Evolutionary conservation across 2,329 filamentous ascomycete species (phyloP).

Genomic region (Berkeleyomyces basicola): DNA sequence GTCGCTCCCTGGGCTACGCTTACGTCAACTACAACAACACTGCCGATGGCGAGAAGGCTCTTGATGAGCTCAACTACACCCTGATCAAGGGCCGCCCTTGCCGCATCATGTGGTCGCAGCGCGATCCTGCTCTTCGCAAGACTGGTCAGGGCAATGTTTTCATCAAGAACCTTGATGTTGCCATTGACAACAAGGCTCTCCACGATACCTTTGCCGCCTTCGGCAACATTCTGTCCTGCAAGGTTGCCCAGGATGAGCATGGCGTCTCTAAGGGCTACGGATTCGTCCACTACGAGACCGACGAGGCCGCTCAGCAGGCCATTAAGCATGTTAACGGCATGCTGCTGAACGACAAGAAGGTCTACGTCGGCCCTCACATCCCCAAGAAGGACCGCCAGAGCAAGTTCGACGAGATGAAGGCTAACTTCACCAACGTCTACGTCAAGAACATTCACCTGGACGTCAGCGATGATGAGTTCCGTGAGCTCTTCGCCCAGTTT

Average conservation of each 20-base stretch:
- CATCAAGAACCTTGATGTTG: slow-evolving; percentile 98
- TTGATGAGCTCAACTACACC: slow-evolving; percentile 99
- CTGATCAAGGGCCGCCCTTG: slow-evolving; percentile 97
- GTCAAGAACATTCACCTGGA: slow-evolving; percentile 92
- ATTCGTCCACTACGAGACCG: slow-evolving; percentile 99
- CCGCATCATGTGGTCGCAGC: slow-evolving; percentile 99
- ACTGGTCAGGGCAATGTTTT: slow-evolving; percentile 98
- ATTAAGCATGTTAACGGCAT: slow-evolving; percentile 99
- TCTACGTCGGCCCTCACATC: slow-evolving; percentile 97
- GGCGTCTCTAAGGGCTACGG: slow-evolving; percentile 97
- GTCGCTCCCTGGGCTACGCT: slow-evolving; percentile 95
- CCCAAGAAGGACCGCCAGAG: slow-evolving; percentile 99
- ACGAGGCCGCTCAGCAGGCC: slow-evolving; percentile 86
- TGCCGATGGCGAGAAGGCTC: slow-evolving; percentile 86
- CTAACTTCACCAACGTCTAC: slow-evolving; percentile 99
- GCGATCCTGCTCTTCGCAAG: slow-evolving; percentile 96
- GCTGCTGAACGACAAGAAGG: slow-evolving; percentile 99
- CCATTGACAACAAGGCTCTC: slow-evolving; percentile 99
- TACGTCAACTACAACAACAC: slow-evolving; percentile 99
- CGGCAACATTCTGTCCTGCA: slow-evolving; percentile 98
- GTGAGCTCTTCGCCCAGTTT: slow-evolving; percentile 75
- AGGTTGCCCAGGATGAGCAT: slow-evolving; percentile 94
- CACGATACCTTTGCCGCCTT: slow-evolving; percentile 99
- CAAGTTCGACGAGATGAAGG: slow-evolving; percentile 99
- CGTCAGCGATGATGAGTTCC: slow-evolving; percentile 85